Conservation (phyloP, 768 basidiomycete genomes). For the Rhodotorula graminis region DNA sequence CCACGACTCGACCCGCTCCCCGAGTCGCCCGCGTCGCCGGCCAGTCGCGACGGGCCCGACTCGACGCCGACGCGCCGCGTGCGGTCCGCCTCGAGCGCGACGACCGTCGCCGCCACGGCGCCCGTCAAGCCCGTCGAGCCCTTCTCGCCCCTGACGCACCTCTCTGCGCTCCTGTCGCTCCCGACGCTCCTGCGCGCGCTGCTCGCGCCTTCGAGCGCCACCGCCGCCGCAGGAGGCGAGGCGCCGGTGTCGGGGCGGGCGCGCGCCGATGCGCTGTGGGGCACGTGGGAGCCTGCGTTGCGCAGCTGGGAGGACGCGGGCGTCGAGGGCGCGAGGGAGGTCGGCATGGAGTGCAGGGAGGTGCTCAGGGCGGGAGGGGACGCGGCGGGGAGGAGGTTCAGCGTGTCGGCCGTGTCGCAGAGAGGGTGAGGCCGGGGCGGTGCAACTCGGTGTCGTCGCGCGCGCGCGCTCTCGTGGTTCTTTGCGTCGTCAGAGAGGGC, state of each 20-base stretch:
- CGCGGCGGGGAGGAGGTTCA: neutral
- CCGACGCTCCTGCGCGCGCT: conserved; percentile 18
- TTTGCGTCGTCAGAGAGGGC: no score
- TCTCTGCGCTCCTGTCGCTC: conserved; percentile 26
- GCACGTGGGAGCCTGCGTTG: conserved; percentile 40
- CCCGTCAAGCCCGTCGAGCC: neutral
- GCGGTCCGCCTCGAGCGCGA: neutral
- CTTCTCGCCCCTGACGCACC: conserved; percentile 29
- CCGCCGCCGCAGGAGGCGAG: neutral
- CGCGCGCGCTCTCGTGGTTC: no score
- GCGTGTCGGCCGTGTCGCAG: no score
- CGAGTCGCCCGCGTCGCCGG: conserved; percentile 6
- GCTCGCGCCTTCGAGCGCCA: conserved; percentile 21
- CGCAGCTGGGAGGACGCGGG: conserved; percentile 39
- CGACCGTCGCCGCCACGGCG: neutral
- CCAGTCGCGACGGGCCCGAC: neutral
- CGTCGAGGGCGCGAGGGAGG: conserved; percentile 38
- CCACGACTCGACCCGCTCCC: neutral
- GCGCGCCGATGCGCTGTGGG: conserved; percentile 31
- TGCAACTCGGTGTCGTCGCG: no score
- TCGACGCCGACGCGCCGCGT: neutral
- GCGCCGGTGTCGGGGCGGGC: neutral
- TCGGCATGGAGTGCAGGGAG: conserved; percentile 40
- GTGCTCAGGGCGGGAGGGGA: conserved; percentile 16
- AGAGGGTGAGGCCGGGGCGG: no score